Evolutionary conservation across 805 yeast genomes (phyloP).

Genomic region (Saccharomycopsis synnaedendra): DNA sequence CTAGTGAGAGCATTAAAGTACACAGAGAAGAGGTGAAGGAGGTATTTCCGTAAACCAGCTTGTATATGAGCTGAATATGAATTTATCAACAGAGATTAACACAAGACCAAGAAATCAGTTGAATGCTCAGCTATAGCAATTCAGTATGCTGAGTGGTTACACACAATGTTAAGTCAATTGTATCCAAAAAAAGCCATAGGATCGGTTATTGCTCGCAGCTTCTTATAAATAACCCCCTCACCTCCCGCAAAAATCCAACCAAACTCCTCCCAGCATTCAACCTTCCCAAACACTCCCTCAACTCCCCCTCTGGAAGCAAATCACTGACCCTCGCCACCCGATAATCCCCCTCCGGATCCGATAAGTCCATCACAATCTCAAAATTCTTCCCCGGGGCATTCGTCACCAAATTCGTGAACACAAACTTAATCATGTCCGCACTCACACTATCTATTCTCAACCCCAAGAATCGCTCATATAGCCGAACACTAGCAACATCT

Average conservation of each 20-base stretch:
- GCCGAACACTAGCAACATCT: constrained; percentile 11
- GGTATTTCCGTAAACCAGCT: too few species aligned
- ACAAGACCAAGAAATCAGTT: too few species aligned
- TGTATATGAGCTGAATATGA: too few species aligned
- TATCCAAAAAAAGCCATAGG: too few species aligned
- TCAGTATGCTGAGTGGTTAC: background rate
- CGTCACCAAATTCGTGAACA: constrained; percentile 10
- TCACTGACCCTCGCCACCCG: constrained; percentile 3
- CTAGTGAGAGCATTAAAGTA: too few species aligned
- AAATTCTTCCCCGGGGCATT: constrained; percentile 5
- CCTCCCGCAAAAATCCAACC: constrained; percentile 9
- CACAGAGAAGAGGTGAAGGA: too few species aligned
- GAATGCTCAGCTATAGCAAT: too few species aligned
- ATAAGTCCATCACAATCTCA: constrained; percentile 11
- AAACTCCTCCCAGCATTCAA: constrained; percentile 11
- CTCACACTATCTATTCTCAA: constrained; percentile 13
- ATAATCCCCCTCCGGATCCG: constrained; percentile 7
- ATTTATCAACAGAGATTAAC: too few species aligned
- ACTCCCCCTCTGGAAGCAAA: constrained; percentile 3
- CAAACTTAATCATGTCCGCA: constrained; percentile 12
- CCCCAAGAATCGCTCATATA: constrained; percentile 14
- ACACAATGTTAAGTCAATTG: background rate
- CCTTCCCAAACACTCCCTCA: background rate
- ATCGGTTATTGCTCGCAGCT: background rate
- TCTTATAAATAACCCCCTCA: constrained; percentile 4